phyloP scores from a whole-genome alignment of 2,329 filamentous ascomycete genomes.

The Lecanosticta acicola region DNA sequence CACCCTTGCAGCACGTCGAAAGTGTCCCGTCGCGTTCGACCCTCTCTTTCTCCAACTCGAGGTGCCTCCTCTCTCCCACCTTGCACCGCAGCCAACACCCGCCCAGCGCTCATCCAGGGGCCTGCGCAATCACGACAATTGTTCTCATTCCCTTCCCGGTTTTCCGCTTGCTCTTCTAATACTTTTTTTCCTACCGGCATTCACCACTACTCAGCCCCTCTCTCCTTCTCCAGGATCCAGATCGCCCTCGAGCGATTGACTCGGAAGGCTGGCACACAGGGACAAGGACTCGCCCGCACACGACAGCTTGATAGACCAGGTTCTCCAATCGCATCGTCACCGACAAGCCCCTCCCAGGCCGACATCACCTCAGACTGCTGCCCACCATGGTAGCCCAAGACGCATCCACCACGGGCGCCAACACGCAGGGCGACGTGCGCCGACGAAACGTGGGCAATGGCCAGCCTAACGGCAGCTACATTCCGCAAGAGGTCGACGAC shows the following conservation, averaged over 20 bases:
- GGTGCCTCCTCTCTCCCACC: neutral
- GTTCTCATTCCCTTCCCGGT: neutral
- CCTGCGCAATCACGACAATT: neutral
- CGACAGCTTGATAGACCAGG: neutral
- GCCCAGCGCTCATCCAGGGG: neutral
- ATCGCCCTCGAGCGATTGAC: neutral
- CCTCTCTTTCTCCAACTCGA: neutral
- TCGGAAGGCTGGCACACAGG: neutral
- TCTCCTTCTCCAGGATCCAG: neutral
- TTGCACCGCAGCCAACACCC: neutral
- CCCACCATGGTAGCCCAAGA: conserved; percentile 27
- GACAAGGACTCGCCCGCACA: neutral
- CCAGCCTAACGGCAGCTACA: conserved; percentile 31
- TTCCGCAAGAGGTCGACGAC: conserved; percentile 23
- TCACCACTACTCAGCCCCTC: neutral
- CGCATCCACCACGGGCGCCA: conserved; percentile 35
- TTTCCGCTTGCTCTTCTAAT: neutral
- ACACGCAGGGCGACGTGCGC: conserved; percentile 42
- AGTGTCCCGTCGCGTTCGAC: too few species aligned
- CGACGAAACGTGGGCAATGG: conserved; percentile 38
- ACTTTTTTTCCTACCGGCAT: neutral
- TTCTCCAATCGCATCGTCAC: conserved; percentile 2
- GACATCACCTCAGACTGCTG: neutral
- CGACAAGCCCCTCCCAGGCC: neutral
- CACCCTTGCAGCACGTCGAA: neutral